Percentiles rank a stretch among this genome's conserved stretches.
Conservation (phyloP, 2,329 filamentous ascomycete genomes). For the Sodiomyces alkalinus region DNA sequence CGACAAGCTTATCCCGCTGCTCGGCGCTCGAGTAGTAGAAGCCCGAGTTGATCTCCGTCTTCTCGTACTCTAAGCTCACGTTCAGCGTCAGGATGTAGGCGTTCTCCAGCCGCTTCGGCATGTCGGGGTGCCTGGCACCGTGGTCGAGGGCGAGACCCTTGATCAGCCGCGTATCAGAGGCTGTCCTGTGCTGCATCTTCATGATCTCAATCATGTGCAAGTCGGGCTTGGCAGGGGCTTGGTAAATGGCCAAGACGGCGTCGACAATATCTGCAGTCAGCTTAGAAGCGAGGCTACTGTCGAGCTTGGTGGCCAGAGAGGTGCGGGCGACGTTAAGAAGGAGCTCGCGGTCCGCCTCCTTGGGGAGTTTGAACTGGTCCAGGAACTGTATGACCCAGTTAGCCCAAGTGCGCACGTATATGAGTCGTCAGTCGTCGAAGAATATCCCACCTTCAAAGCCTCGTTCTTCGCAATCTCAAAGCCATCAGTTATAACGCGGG, state of each 20-base stretch:
- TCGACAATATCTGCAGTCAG: slow-evolving; percentile 94
- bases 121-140: slow-evolving; percentile 90
- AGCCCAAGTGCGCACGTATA: not conserved
- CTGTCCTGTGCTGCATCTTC: slow-evolving; percentile 98
- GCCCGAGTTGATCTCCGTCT: slow-evolving; percentile 96
- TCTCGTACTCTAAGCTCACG: slow-evolving; percentile 95
- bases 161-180: slow-evolving; percentile 92
- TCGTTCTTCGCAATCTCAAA: slow-evolving; percentile 95
- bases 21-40: slow-evolving; percentile 98
- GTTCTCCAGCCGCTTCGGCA: slow-evolving; percentile 93
- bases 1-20: slow-evolving; percentile 93
- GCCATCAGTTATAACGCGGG: slow-evolving; percentile 89
- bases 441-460: too few relatives aligned
- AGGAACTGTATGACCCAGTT: slow-evolving; percentile 56
- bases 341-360: slow-evolving; percentile 83
- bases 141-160: slow-evolving; percentile 86
- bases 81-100: slow-evolving; percentile 91
- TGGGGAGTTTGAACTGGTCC: slow-evolving; percentile 79
- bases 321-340: slow-evolving; percentile 87
- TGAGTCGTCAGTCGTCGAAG: slow-evolving; percentile 28
- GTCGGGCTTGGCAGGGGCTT: slow-evolving; percentile 80
- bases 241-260: slow-evolving; percentile 86
- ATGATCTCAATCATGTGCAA: slow-evolving; percentile 99
- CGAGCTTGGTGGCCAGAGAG: slow-evolving; percentile 89
- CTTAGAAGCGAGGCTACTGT: slow-evolving; percentile 72